These are phyloP conservation scores for Dittrichia graveolens DNA, from an alignment of 129 eudicot species.

Conservation along the genomic window DNA sequence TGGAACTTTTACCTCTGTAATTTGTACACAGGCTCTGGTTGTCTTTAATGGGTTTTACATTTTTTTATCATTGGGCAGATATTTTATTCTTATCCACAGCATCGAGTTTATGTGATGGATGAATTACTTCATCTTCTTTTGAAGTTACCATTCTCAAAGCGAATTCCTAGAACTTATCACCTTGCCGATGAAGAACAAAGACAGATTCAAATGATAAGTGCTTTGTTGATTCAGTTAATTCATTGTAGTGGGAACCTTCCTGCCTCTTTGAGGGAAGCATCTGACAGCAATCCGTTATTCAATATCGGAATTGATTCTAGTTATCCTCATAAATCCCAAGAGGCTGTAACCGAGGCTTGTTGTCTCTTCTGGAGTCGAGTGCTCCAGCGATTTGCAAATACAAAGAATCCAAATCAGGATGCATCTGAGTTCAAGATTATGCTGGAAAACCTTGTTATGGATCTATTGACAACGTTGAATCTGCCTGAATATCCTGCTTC, in stretches of 20 bases:
- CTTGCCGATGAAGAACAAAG: slow-evolving; percentile 97
- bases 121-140: slow-evolving; percentile 77
- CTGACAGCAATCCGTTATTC: slow-evolving; percentile 45
- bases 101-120: slow-evolving; percentile 83
- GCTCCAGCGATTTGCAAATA: slow-evolving; percentile 80
- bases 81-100: slow-evolving; percentile 74
- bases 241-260: slow-evolving; percentile 96
- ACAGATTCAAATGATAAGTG: slow-evolving; percentile 88
- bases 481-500: slow-evolving; percentile 98
- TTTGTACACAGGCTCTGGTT: slow-evolving; percentile 23
- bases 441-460: slow-evolving; percentile 88
- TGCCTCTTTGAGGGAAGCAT: slow-evolving; percentile 63
- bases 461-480: slow-evolving; percentile 77
- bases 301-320: slow-evolving; percentile 67
- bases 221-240: slow-evolving; percentile 81
- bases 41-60: slow-evolving; percentile 15
- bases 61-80: slow-evolving; percentile 51
- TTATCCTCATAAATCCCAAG: slow-evolving; percentile 74
- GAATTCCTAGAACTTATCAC: slow-evolving; percentile 78
- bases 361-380: slow-evolving; percentile 92
- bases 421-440: slow-evolving; percentile 82
- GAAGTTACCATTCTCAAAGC: slow-evolving; percentile 80
- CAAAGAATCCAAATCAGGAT: slow-evolving; percentile 81
- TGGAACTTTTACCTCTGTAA: slow-evolving; percentile 17
- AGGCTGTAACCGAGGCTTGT: slow-evolving; percentile 88